These are phyloP conservation scores for Fusarium beomiforme DNA, from an alignment of 2,329 filamentous ascomycete genomes.

Conservation along the genomic window DNA sequence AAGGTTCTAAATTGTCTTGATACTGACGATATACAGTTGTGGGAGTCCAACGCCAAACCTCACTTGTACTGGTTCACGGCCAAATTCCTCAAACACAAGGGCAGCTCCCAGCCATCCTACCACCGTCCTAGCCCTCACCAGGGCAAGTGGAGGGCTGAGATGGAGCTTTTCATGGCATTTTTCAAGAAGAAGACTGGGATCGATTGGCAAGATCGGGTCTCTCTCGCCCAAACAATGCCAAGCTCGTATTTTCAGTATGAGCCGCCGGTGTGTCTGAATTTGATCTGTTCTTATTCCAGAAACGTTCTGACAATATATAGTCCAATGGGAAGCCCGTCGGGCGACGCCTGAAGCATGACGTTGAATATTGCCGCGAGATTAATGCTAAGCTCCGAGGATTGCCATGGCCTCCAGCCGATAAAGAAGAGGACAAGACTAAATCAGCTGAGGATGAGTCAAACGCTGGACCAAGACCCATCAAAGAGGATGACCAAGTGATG, in stretches of 20 bases:
- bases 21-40: constrained; percentile 62
- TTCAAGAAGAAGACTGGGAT: constrained; percentile 68
- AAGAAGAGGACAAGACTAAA: not conserved
- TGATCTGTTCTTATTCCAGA: not conserved
- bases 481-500: not conserved
- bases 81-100: constrained; percentile 58
- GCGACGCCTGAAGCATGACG: constrained; percentile 45
- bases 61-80: constrained; percentile 69
- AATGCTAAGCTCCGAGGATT: constrained; percentile 47
- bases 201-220: constrained; percentile 66
- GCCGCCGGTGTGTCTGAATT: constrained; percentile 55
- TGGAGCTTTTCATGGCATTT: constrained; percentile 63
- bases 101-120: constrained; percentile 49
- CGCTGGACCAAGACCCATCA: not conserved
- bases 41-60: constrained; percentile 70
- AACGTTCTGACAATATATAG: constrained; percentile 35
- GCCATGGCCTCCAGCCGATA: constrained; percentile 38
- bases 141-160: constrained; percentile 55
- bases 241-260: constrained; percentile 54
- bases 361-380: constrained; percentile 48
- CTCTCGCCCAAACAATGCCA: constrained; percentile 46
- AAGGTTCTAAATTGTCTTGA: not conserved
- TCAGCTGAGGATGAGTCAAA: not conserved
- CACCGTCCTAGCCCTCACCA: constrained; percentile 53
- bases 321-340: constrained; percentile 52